Evolutionary conservation across 192 early-diverging fungal species (phyloP), one percentile per base, ranked within the genome.

Genomic region (Linnemannia hyalina): DNA sequence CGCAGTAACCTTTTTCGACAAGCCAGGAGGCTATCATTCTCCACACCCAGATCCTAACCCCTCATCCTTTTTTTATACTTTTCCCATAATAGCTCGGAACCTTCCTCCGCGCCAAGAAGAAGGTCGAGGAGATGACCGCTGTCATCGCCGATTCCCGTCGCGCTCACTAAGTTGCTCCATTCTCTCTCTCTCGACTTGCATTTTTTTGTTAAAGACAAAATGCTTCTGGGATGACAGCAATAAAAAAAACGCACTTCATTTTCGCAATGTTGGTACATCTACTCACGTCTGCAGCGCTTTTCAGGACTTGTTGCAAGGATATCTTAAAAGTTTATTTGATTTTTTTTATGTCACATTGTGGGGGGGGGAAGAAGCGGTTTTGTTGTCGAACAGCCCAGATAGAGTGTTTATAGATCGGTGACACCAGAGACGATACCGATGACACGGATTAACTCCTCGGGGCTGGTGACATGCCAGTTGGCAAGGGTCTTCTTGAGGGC

Each of bases 91-190:
- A 96, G 95, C 94, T 99, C 86, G 98, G 98, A 87, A 98, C 97
- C 83, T 94, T 98, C 88, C 88, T 93, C 88, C 98, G 98, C 89
- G 96, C 97, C 90, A 99, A 99, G 96, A 95, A 93, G 84, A 99
- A 99, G 96, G 96, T 99, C 85, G 98, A 99, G 82, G 98, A 99
- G 93, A 95, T 99, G 88, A 91, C 93, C 82, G 92, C 91, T 90
- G 94, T 98, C 84, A 97, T 99, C 78, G 95, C 96, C 78, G 96
- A 97, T 83, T 94, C 96, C 84, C 97, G 98, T 89, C 97, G 98
- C 90, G 82, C 82, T 68, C 83, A 85, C 75, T 86, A 81, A 80
- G 77, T 73, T 47, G 68, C 70, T 80, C 9, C 40, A 23, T 60
- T 60, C 60, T 65, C 60, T 36, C 60, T 36, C 60, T 76, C n/a